Conservation (phyloP, 192 early-diverging fungal genomes). For the Coemansia sp. region DNA sequence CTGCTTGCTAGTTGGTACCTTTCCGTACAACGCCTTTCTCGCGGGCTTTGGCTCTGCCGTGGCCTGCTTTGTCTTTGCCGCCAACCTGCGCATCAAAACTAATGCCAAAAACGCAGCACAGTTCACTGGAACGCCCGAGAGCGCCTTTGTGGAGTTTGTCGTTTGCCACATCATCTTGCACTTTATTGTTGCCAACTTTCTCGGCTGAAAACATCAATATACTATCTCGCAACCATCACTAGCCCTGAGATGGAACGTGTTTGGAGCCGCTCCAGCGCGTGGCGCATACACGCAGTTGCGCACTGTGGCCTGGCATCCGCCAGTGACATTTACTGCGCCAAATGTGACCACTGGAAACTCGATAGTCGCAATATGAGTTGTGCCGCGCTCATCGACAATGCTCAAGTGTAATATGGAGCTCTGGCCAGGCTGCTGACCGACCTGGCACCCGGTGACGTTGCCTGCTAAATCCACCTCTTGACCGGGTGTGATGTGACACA, state of each 20-base stretch:
- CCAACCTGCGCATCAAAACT: conserved; percentile 91
- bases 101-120: conserved; percentile 76
- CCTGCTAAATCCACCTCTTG: conserved; percentile 42
- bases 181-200: conserved; percentile 88
- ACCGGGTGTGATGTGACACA: conserved; percentile 14
- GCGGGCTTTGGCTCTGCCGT: conserved; percentile 92
- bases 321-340: conserved; percentile 12
- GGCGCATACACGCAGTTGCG: conserved; percentile 29
- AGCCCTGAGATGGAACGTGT: conserved; percentile 19
- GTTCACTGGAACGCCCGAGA: conserved; percentile 72
- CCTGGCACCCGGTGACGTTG: background rate
- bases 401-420: conserved; percentile 21
- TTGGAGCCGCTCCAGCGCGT: background rate
- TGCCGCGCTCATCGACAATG: conserved; percentile 14
- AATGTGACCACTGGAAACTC: conserved; percentile 19
- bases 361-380: conserved; percentile 10
- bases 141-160: conserved; percentile 94
- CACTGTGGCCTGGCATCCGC: conserved; percentile 26
- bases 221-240: conserved; percentile 22
- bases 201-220: conserved; percentile 63
- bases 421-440: background rate
- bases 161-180: conserved; percentile 85
- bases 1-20: conserved; percentile 82
- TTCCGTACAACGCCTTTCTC: conserved; percentile 97
- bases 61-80: conserved; percentile 85